phyloP scores from a whole-genome alignment of 306 rosid species.

The Medicago lupulina region DNA sequence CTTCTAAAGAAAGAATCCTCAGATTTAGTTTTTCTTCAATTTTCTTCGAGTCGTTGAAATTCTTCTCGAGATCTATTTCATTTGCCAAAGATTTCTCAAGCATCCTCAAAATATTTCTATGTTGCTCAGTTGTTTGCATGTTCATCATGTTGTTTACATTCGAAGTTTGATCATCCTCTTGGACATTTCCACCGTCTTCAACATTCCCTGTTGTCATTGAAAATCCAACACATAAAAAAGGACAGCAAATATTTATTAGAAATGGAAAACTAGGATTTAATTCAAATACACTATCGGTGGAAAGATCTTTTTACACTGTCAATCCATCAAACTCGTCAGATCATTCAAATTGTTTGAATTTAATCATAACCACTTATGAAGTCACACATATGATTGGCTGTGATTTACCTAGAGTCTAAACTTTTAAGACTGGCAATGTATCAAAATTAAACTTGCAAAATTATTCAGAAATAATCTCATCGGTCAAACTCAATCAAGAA shows the following conservation, averaged over 20 bases:
- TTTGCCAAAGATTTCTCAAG: slow-evolving; percentile 83
- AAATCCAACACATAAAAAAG: slow-evolving; percentile 20
- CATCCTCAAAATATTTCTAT: slow-evolving; percentile 73
- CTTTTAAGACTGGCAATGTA: too few species aligned
- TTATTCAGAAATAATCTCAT: slow-evolving; percentile 21
- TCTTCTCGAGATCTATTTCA: slow-evolving; percentile 89
- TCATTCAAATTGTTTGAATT: too few species aligned
- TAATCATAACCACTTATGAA: neutral
- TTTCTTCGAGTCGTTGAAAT: slow-evolving; percentile 57
- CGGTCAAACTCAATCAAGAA: slow-evolving; percentile 39
- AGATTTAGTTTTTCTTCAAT: slow-evolving; percentile 62
- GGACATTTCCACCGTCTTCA: slow-evolving; percentile 41
- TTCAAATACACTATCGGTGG: neutral
- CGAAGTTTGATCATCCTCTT: slow-evolving; percentile 52
- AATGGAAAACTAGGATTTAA: slow-evolving; percentile 5
- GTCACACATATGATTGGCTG: neutral
- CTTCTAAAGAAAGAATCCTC: slow-evolving; percentile 58
- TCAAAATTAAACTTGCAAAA: too few species aligned
- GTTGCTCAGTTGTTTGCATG: slow-evolving; percentile 75
- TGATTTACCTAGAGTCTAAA: too few species aligned
- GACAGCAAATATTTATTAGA: slow-evolving; percentile 11
- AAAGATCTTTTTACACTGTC: neutral
- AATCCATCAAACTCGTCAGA: neutral
- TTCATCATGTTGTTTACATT: slow-evolving; percentile 46
- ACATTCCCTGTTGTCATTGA: slow-evolving; percentile 55